Evolutionary conservation across 1,139 yeast species (phyloP), one percentile per base, ranked within the genome.

Genomic region (Starmera stellimalicola): DNA sequence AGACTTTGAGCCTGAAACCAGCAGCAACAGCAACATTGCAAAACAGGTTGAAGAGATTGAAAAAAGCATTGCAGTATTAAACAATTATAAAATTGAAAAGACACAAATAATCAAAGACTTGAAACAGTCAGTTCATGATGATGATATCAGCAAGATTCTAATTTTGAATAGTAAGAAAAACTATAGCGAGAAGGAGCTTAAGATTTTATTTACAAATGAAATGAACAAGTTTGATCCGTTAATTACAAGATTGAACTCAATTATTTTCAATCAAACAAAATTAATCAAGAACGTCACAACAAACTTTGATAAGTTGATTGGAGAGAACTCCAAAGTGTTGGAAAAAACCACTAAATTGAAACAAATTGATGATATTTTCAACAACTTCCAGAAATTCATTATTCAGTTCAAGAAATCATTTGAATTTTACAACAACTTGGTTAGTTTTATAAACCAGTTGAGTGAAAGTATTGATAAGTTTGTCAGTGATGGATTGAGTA

Each of bases 61-160:
- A 37, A 45, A 32, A 45, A 54, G 37, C 45, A 48, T 45, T 38
- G 52, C 42, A 42, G 39, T 27, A 37, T 47, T 41, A 39, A 45
- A 23, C 25, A 41, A 34, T 23, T 29, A 34, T 51, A 67, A 65
- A 46, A 62, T 70, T 22, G 91, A 81, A 49, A 74, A 94, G 35
- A 56, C 61, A 15, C 65, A 73, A 30, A 66, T 80, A 3, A 63
- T 83, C 29, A 66, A 66, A 3, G 84, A 76, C 32, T 65, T 88
- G 50, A 87, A 85, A 51, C 68, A 63, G 7, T 72, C 71, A 35
- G 77, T 84, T 27, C 94, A 80, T 48, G 66, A 70, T 16, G 98
- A 91, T 55, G 96, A 91, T 52, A 85, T 88, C 33, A 80, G 95
- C 0, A 78, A 82, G 37, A 65, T 80, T 18, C 64, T 91, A 26